Percentiles rank a stretch among this genome's conserved stretches.
These are phyloP conservation scores for Penicillium chermesinum DNA, from an alignment of 495 filamentous ascomycete genomes.

Conservation along the genomic window DNA sequence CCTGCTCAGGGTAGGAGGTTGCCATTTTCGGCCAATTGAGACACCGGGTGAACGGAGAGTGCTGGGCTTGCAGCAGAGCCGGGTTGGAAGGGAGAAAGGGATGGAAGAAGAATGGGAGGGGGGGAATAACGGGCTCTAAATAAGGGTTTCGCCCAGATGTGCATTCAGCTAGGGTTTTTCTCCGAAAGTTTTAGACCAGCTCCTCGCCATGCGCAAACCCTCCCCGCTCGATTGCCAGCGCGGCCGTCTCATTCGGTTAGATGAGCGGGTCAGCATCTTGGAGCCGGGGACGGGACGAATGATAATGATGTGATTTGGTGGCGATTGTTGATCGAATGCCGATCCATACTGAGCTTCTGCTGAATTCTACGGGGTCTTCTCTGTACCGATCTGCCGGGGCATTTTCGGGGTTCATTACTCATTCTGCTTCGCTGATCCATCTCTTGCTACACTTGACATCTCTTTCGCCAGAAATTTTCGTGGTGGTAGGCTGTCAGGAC, in stretches of 20 bases:
- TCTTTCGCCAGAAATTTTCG: no score
- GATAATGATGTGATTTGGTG: not conserved
- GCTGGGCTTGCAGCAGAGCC: not conserved
- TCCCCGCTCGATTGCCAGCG: not conserved
- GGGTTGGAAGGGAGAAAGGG: not conserved
- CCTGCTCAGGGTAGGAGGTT: not conserved
- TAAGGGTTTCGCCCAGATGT: not conserved
- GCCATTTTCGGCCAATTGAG: not conserved
- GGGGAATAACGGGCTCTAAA: not conserved
- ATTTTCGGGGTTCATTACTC: no score
- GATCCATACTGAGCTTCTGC: not conserved
- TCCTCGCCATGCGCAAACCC: not conserved
- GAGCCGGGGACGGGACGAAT: conserved; percentile 6
- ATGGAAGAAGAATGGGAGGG: not conserved
- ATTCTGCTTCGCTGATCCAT: no score
- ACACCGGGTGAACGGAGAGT: not conserved
- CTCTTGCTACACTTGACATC: no score
- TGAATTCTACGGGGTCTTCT: no score
- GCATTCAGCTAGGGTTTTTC: not conserved
- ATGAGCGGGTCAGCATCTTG: conserved; percentile 1
- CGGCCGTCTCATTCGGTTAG: conserved; percentile 1
- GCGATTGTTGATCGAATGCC: not conserved
- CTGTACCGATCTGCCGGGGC: no score
- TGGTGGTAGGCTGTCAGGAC: no score
- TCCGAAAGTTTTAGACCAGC: not conserved